Percentiles rank a stretch among this genome's conserved stretches.
phyloP scores from a whole-genome alignment of 441 rosid genomes.

The Adansonia madagascariensis region DNA sequence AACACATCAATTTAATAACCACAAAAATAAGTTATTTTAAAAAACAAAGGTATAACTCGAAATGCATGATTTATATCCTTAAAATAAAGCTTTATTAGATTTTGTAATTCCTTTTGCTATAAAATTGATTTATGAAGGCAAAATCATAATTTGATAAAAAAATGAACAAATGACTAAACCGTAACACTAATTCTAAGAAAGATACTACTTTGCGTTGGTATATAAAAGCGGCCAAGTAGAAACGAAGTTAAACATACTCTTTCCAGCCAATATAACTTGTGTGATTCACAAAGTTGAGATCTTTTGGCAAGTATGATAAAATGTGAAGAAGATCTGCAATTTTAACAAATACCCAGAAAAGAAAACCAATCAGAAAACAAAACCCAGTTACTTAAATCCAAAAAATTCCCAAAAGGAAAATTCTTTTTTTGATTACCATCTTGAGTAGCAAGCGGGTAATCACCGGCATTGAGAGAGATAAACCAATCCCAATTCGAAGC shows the following conservation, averaged over 20 bases:
- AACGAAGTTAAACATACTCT: conserved; percentile 58
- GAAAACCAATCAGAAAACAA: conserved; percentile 17
- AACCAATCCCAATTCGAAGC: conserved; percentile 90
- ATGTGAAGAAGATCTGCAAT: conserved; percentile 85
- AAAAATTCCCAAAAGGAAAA: conserved; percentile 9
- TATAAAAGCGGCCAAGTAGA: conserved; percentile 5
- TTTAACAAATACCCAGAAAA: conserved; percentile 25
- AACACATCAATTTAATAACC: background rate
- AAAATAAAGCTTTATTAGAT: no score
- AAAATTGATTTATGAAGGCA: background rate
- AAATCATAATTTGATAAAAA: background rate
- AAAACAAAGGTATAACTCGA: background rate
- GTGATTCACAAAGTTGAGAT: conserved; percentile 75
- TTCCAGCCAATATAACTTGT: conserved; percentile 82
- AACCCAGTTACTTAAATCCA: conserved; percentile 16
- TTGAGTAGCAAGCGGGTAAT: conserved; percentile 92
- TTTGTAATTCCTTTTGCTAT: background rate
- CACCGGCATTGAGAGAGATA: conserved; percentile 61
- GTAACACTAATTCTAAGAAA: background rate
- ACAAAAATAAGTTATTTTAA: background rate
- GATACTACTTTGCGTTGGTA: background rate
- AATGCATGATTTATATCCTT: background rate
- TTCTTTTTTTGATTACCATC: conserved; percentile 57
- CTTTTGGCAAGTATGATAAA: conserved; percentile 72
- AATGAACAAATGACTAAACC: background rate